phyloP scores from a whole-genome alignment of 176 grass and related monocot species.

The Ampelocalamus luodianensis region DNA sequence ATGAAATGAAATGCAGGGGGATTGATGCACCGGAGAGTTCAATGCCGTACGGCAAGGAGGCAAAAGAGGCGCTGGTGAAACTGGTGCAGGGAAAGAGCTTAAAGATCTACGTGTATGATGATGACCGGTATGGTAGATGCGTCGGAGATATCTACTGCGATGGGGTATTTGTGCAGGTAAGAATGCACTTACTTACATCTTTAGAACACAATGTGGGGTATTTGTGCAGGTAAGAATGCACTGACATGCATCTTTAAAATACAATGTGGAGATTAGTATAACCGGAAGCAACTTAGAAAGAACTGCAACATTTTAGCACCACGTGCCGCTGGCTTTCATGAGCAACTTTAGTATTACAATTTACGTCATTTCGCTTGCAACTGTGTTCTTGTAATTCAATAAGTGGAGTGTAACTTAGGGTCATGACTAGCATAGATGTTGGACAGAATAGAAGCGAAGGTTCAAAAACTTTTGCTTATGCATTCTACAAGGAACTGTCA shows the following conservation, averaged over 20 bases:
- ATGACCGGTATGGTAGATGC: slow-evolving; percentile 77
- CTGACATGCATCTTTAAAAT: neutral
- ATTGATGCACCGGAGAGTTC: slow-evolving; percentile 94
- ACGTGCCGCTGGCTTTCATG: slow-evolving; percentile 4
- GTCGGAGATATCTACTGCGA: slow-evolving; percentile 87
- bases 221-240: slow-evolving; percentile 70
- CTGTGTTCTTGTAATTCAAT: neutral
- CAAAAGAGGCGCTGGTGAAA: slow-evolving; percentile 84
- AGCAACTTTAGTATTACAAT: no score
- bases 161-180: slow-evolving; percentile 79
- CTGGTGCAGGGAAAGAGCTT: slow-evolving; percentile 77
- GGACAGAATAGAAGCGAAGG: neutral
- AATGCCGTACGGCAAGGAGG: slow-evolving; percentile 95
- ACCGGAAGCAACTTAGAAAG: neutral
- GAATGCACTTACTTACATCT: neutral
- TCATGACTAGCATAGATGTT: neutral
- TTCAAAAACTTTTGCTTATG: neutral
- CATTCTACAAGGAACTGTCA: neutral
- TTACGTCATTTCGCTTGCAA: neutral
- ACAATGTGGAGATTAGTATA: neutral
- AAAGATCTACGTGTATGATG: slow-evolving; percentile 63
- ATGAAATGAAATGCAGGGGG: slow-evolving; percentile 53
- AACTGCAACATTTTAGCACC: neutral
- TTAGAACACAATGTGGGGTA: neutral
- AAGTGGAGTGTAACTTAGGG: neutral